phyloP scores from a whole-genome alignment of 148 eudicot genomes.

The Hydrangea macrophylla region DNA sequence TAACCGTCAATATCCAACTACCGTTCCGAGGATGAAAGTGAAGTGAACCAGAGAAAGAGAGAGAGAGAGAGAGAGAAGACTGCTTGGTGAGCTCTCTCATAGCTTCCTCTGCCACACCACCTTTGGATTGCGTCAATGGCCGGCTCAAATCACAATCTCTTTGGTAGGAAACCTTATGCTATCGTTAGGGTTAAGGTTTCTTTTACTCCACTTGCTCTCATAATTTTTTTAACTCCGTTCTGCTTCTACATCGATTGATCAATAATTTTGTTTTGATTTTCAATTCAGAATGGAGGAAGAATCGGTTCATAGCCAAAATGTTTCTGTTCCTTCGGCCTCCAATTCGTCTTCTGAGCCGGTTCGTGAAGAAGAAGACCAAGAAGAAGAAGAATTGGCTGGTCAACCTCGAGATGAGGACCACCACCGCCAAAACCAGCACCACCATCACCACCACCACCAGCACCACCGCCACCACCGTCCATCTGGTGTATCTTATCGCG shows the following conservation, averaged over 20 bases:
- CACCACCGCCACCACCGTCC: conserved; percentile 7
- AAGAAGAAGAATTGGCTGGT: too few species aligned
- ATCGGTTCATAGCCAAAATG: neutral
- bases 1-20: conserved; percentile 6
- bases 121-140: conserved; percentile 5
- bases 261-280: too few species aligned
- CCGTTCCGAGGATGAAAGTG: neutral
- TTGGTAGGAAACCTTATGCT: neutral
- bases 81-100: conserved; percentile 13
- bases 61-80: conserved; percentile 14
- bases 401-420: conserved; percentile 21
- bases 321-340: conserved; percentile 4
- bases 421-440: conserved; percentile 13
- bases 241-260: neutral
- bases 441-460: conserved; percentile 13
- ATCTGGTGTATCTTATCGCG: conserved; percentile 15
- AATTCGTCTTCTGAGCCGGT: conserved; percentile 19
- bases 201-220: neutral
- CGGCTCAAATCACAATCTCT: conserved; percentile 2
- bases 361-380: conserved; percentile 23
- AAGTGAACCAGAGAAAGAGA: too few species aligned
- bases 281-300: conserved; percentile 31
- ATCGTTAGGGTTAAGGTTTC: neutral
- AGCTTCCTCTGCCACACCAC: neutral
- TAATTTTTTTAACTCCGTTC: neutral